Evolutionary conservation across 768 basidiomycete species (phyloP).

Genomic region (Amanita subjunquillea): DNA sequence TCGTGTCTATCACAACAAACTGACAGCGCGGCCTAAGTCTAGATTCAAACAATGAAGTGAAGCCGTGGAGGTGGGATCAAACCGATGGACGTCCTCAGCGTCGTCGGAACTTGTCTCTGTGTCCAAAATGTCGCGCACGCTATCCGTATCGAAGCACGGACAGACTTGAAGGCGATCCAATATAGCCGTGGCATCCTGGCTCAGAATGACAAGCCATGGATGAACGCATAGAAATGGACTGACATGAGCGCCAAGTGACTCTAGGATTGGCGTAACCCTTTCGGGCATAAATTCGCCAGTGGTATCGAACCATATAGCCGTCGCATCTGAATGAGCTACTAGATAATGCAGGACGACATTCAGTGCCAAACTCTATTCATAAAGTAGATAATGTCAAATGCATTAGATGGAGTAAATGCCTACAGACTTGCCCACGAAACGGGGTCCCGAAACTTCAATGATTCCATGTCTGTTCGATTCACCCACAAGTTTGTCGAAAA

Average conservation of each 20-base stretch:
- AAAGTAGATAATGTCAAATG: background rate
- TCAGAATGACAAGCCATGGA: constrained; percentile 3
- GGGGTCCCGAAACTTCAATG: constrained; percentile 61
- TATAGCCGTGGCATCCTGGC: constrained; percentile 17
- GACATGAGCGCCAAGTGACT: constrained; percentile 14
- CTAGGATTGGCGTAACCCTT: constrained; percentile 28
- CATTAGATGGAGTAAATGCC: constrained; percentile 10
- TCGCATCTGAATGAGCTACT: constrained; percentile 19
- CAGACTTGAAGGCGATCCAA: constrained; percentile 53
- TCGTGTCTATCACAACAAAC: constrained; percentile 53
- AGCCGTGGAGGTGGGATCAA: background rate
- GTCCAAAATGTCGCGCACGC: constrained; percentile 35
- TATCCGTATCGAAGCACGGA: constrained; percentile 46
- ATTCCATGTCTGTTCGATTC: constrained; percentile 42
- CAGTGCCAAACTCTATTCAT: constrained; percentile 45
- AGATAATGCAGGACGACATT: constrained; percentile 51
- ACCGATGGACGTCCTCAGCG: background rate
- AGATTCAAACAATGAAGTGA: constrained; percentile 24
- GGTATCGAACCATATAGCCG: constrained; percentile 64
- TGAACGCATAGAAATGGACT: constrained; percentile 3
- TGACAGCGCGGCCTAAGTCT: constrained; percentile 5
- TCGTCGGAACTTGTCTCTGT: background rate
- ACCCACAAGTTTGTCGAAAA: constrained; percentile 41
- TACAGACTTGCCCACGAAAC: constrained; percentile 62
- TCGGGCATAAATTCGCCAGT: constrained; percentile 55